Percentiles rank a stretch among this genome's conserved stretches.
Evolutionary conservation across 305 asterid species (phyloP).

Genomic region (Fraxinus albicans): DNA sequence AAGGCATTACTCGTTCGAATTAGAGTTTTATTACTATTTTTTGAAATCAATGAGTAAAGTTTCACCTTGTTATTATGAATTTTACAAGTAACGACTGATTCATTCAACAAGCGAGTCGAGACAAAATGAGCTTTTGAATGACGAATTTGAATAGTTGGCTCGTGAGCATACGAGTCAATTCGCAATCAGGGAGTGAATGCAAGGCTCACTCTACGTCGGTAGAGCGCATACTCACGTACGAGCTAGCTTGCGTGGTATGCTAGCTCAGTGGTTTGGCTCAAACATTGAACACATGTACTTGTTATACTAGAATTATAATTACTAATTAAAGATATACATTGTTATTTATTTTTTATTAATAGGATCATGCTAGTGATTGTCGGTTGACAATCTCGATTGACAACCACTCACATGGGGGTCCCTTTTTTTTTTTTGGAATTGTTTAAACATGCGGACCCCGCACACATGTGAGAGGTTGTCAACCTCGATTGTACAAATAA

Average conservation of each 20-base stretch:
- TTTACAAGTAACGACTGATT: background rate
- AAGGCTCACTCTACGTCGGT: background rate
- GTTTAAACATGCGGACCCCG: too few species aligned
- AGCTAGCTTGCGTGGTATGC: background rate
- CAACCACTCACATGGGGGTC: too few species aligned
- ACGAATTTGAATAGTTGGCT: background rate
- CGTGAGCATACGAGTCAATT: background rate
- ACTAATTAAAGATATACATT: too few species aligned
- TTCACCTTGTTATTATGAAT: too few species aligned
- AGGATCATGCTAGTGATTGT: too few species aligned
- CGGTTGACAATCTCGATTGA: too few species aligned
- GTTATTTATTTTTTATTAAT: too few species aligned
- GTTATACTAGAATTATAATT: background rate
- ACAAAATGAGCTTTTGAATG: background rate
- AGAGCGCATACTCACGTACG: too few species aligned
- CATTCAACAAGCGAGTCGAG: background rate
- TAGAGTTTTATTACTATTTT: background rate
- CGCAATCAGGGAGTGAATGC: background rate
- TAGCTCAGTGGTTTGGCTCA: background rate
- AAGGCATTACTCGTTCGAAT: background rate
- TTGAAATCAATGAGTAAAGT: background rate
- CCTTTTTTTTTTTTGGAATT: too few species aligned
- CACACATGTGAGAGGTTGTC: too few species aligned
- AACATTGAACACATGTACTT: background rate
- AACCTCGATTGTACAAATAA: too few species aligned